Conservation (phyloP, 805 yeast species). For the Lachancea mirantina region DNA sequence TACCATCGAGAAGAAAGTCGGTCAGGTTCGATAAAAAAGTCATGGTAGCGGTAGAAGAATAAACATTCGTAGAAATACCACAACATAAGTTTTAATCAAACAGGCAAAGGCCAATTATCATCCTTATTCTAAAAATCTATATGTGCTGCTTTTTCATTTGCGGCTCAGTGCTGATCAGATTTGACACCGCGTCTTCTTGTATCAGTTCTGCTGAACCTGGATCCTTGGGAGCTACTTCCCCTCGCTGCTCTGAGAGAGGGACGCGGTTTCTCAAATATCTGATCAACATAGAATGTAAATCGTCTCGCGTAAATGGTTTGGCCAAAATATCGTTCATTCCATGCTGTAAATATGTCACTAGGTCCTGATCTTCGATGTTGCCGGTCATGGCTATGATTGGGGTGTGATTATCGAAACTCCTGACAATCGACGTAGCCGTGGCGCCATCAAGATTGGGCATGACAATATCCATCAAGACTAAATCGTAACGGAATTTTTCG, state of each 20-base stretch:
- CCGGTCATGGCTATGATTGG: slow-evolving; percentile 96
- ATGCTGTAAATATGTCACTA: slow-evolving; percentile 71
- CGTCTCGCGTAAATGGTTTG: slow-evolving; percentile 88
- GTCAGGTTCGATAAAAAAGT: slow-evolving; percentile 62
- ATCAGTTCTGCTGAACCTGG: slow-evolving; percentile 8
- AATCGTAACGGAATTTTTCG: slow-evolving; percentile 63
- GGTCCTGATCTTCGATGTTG: slow-evolving; percentile 73
- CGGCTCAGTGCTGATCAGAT: slow-evolving; percentile 14
- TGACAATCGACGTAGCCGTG: slow-evolving; percentile 81
- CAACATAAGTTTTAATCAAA: background rate
- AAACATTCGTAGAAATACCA: background rate
- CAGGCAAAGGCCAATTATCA: background rate
- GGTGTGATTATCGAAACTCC: slow-evolving; percentile 74
- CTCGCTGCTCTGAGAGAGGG: slow-evolving; percentile 30
- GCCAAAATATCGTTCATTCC: slow-evolving; percentile 92
- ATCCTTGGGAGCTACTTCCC: slow-evolving; percentile 5
- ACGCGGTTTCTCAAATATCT: slow-evolving; percentile 55
- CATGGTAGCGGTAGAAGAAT: slow-evolving; percentile 39
- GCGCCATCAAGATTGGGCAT: slow-evolving; percentile 88
- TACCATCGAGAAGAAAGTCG: slow-evolving; percentile 49
- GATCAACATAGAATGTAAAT: slow-evolving; percentile 67
- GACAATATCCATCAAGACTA: slow-evolving; percentile 80
- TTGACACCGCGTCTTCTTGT: slow-evolving; percentile 3
- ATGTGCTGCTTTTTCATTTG: slow-evolving; percentile 23
- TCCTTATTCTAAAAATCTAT: slow-evolving; percentile 10